Conservation (phyloP, 768 basidiomycete genomes). For the Hygrophorus russula region DNA sequence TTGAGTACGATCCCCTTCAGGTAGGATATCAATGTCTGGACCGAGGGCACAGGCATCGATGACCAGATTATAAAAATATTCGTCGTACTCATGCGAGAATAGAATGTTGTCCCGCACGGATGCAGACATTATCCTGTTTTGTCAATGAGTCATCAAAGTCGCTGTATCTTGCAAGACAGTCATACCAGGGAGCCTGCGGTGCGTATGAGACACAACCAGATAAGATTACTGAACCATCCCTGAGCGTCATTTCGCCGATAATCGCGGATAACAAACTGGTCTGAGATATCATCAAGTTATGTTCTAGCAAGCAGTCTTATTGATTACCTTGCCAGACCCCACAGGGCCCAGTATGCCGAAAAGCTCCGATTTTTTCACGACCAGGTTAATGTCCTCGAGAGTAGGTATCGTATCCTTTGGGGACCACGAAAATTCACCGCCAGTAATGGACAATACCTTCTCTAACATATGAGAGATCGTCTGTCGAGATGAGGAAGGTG, state of each 20-base stretch:
- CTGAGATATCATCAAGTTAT: slow-evolving; percentile 20
- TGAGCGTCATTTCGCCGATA: slow-evolving; percentile 77
- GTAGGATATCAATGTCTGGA: slow-evolving; percentile 68
- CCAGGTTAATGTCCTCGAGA: slow-evolving; percentile 68
- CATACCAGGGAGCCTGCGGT: slow-evolving; percentile 74
- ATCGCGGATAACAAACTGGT: slow-evolving; percentile 70
- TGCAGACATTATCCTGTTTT: slow-evolving; percentile 66
- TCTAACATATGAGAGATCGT: not conserved
- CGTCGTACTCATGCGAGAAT: slow-evolving; percentile 85
- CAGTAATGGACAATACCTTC: slow-evolving; percentile 54
- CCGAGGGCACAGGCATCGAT: slow-evolving; percentile 84
- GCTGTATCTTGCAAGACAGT: not conserved
- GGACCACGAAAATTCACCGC: slow-evolving; percentile 79
- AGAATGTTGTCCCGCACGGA: slow-evolving; percentile 85
- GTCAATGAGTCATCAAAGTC: not conserved
- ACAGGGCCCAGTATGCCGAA: slow-evolving; percentile 82
- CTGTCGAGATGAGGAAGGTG: not conserved
- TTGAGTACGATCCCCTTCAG: slow-evolving; percentile 75
- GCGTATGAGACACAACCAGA: slow-evolving; percentile 48
- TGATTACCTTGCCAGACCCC: slow-evolving; percentile 72
- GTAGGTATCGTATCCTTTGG: slow-evolving; percentile 41
- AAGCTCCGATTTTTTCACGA: slow-evolving; percentile 73
- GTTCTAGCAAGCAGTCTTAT: not conserved
- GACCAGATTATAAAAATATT: slow-evolving; percentile 71
- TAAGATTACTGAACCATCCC: slow-evolving; percentile 61